phyloP scores from a whole-genome alignment of 208 protist genomes.

The Lotmaria passim region DNA sequence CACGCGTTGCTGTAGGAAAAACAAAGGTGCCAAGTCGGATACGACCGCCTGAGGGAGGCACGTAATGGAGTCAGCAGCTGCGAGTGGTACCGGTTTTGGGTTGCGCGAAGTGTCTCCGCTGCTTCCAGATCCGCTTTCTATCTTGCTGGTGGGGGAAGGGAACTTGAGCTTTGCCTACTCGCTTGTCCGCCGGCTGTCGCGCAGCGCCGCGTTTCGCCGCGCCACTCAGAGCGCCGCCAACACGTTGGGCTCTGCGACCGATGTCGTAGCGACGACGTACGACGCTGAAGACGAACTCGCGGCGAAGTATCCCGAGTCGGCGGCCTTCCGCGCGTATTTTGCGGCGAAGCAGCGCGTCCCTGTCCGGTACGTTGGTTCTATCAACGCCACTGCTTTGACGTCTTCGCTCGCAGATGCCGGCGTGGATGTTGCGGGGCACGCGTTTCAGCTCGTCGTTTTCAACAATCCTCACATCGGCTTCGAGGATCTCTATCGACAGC shows the following conservation, averaged over 20 bases:
- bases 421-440: neutral
- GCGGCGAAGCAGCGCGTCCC: constrained; percentile 43
- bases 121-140: constrained; percentile 23
- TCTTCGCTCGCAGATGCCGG: constrained; percentile 1
- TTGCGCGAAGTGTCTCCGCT: neutral
- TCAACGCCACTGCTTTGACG: constrained; percentile 51
- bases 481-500: constrained; percentile 56
- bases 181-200: constrained; percentile 50
- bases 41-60: too few relatives aligned
- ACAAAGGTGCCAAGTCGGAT: too few relatives aligned
- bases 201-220: constrained; percentile 19
- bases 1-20: too few relatives aligned
- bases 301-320: constrained; percentile 60
- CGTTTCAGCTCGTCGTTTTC: constrained; percentile 46
- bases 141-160: constrained; percentile 65
- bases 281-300: constrained; percentile 32
- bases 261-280: constrained; percentile 47
- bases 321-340: constrained; percentile 53
- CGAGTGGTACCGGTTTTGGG: too few relatives aligned
- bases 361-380: constrained; percentile 34
- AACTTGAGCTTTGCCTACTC: constrained; percentile 64
- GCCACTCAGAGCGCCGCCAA: neutral
- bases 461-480: constrained; percentile 68
- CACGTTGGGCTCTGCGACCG: constrained; percentile 9
- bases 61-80: neutral